These are phyloP conservation scores for Gastrolobium villosum DNA, from an alignment of 306 rosid genomes.

Conservation along the genomic window DNA sequence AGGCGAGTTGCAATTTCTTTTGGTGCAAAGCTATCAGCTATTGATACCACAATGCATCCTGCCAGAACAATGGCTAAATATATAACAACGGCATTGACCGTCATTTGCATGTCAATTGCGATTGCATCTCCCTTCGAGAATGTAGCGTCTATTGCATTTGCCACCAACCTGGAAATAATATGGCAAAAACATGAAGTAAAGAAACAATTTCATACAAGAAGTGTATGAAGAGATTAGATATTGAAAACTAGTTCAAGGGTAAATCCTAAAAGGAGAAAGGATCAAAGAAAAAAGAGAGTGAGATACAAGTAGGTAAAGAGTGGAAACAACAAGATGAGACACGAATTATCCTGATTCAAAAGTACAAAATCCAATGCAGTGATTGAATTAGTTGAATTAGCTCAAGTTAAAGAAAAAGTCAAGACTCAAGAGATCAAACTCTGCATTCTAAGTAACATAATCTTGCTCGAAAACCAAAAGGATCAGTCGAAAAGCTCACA, in stretches of 20 bases:
- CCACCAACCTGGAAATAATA: constrained; percentile 74
- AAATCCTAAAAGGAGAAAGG: constrained; percentile 1
- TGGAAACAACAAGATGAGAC: constrained; percentile 2
- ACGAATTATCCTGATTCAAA: not conserved
- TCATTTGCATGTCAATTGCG: constrained; percentile 96
- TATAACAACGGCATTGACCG: constrained; percentile 77
- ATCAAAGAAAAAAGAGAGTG: not conserved
- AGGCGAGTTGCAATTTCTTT: constrained; percentile 84
- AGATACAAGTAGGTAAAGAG: not conserved
- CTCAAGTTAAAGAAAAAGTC: not conserved
- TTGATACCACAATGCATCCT: constrained; percentile 86
- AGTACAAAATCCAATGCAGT: not conserved
- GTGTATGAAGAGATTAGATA: not conserved
- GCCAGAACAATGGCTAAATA: constrained; percentile 83
- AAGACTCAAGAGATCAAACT: not conserved
- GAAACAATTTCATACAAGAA: not conserved
- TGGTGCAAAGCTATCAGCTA: constrained; percentile 93
- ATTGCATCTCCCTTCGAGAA: constrained; percentile 93
- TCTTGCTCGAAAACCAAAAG: not conserved
- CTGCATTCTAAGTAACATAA: not conserved
- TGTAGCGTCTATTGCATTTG: constrained; percentile 74
- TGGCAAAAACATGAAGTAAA: constrained; percentile 22
- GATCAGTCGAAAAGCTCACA: constrained; percentile 59
- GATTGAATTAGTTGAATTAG: not conserved
- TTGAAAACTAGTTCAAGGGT: constrained; percentile 7